Conservation (phyloP, 345 rosid genomes). For the Lepidium aucheri region DNA sequence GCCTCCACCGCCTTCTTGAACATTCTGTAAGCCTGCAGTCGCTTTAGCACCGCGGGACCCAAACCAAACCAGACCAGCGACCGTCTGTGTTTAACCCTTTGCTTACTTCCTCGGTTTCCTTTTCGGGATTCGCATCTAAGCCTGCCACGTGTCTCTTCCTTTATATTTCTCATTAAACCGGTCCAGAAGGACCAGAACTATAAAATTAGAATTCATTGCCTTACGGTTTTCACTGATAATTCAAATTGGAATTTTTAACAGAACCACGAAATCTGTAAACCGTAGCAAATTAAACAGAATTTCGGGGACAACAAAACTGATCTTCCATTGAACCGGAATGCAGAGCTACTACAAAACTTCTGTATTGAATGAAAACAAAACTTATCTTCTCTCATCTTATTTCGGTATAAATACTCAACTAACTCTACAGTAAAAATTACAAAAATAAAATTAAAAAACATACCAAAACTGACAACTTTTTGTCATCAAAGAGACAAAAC, state of each 20-base stretch:
- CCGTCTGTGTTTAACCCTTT: not conserved
- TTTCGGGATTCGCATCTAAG: not conserved
- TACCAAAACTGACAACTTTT: slow-evolving; percentile 20
- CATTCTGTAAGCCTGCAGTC: slow-evolving; percentile 33
- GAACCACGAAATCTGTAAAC: not conserved
- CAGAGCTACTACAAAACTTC: not conserved
- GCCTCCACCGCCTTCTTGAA: slow-evolving; percentile 93
- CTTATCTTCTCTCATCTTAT: not conserved
- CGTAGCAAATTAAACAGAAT: not conserved
- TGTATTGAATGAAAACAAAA: not conserved
- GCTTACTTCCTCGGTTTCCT: not conserved
- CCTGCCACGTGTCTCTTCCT: slow-evolving; percentile 10
- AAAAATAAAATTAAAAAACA: not conserved
- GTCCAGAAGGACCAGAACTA: not conserved
- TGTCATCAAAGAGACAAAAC: slow-evolving; percentile 26
- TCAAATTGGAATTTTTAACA: not conserved
- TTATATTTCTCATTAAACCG: not conserved
- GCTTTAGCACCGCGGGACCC: not conserved
- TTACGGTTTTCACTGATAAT: not conserved
- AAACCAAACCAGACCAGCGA: not conserved
- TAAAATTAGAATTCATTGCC: not conserved
- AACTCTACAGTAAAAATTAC: slow-evolving; percentile 17
- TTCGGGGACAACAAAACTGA: not conserved
- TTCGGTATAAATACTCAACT: not conserved
- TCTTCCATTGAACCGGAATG: not conserved